Evolutionary conservation across 768 basidiomycete species (phyloP).

Genomic region (Pilatotrama ljubarskyi): DNA sequence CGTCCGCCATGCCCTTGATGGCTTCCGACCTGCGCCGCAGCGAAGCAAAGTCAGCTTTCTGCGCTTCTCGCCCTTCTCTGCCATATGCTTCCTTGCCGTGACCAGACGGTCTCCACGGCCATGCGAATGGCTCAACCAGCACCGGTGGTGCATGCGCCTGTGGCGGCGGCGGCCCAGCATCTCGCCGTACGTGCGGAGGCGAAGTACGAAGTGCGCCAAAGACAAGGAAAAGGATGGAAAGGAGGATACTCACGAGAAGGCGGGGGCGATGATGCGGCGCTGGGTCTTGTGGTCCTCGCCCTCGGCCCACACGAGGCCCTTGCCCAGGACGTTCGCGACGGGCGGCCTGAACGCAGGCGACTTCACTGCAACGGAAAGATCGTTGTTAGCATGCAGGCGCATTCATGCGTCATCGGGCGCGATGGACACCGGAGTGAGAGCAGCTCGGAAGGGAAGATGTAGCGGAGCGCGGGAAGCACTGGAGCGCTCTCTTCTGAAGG

Average conservation of each 20-base stretch:
- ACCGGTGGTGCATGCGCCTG: no score
- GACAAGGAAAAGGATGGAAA: neutral
- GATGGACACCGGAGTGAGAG: neutral
- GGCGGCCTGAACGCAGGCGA: conserved; percentile 30
- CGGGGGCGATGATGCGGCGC: conserved; percentile 36
- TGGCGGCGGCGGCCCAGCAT: neutral
- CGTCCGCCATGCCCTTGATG: conserved; percentile 37
- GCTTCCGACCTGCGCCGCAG: conserved; percentile 31
- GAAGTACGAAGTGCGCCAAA: neutral
- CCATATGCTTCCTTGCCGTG: neutral
- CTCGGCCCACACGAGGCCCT: conserved; percentile 35
- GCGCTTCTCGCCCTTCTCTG: neutral
- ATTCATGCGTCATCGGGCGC: neutral
- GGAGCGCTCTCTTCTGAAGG: neutral
- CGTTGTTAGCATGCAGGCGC: neutral
- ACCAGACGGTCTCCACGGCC: no score
- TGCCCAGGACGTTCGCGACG: conserved; percentile 31
- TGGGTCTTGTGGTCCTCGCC: conserved; percentile 33
- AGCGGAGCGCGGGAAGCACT: neutral
- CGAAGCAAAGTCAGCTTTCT: conserved; percentile 13
- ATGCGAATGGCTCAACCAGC: no score
- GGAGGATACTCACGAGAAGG: conserved; percentile 36
- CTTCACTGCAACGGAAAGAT: conserved; percentile 21
- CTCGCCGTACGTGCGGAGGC: neutral
- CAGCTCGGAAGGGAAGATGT: neutral